Base-by-base conservation (phyloP, 768 basidiomycete species). In the Termitomyces titanicus region DNA sequence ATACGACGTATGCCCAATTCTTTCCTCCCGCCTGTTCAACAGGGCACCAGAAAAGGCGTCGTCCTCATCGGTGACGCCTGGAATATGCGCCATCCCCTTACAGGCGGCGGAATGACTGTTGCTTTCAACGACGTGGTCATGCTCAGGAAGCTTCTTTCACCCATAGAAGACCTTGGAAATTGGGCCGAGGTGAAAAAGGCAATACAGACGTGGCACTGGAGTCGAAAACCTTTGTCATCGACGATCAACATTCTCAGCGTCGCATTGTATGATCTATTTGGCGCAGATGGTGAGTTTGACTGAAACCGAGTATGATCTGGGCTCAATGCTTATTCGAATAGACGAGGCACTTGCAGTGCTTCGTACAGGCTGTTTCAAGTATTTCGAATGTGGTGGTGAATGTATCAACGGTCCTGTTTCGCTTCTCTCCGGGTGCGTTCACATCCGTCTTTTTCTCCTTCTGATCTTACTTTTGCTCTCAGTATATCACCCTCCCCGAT, bases 1-100 rank as follows among this genome's bases (percentile, higher is more conserved):
- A 75, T 97, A 17, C 81, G 93, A 13, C 85, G 86, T 18, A 98
- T 98, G 95, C 95, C 97, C 31, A 98, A 98, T 68, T 89, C 92
- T 0, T 97, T 91, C 77, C 79, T 99, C 1, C 92, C 97, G 0
- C 73, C 94, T 0, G 76, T 86, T 3, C 75, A 84, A 56, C 95
- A 96, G 66, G 76, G 75, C n/a, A 58, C 72, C 17, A 88, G 83
- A 59, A 79, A 85, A 46, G 92, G 92, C 22, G 84, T 84, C 10
- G 74, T 99, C 55, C 83, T 98, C 58, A 76, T 97, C 33, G 97
- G 97, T 1, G 97, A 98, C 67, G 86, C 96, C 2, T 96, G 93
- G 89, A 99, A 98, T 68, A 98, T 98, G 95, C 90, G 97, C 0
- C 97, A 99, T 70, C 97, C 97, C 2, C 79, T 99, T 20, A 99